Conservation (phyloP, 169 alveolate species). For the Sarcocystis neurona region DNA sequence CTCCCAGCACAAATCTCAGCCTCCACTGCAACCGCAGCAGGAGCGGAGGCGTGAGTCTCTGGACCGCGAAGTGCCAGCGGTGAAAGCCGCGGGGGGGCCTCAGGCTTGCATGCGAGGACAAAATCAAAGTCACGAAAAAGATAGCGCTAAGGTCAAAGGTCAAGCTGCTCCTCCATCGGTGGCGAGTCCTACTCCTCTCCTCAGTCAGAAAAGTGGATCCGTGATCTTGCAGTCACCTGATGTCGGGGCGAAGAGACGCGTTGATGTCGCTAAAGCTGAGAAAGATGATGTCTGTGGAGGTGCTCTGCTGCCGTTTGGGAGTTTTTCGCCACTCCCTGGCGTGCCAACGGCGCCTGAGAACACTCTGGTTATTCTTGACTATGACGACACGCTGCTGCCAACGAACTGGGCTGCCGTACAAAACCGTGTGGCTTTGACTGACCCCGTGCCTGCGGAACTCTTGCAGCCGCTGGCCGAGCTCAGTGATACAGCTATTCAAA, state of each 20-base stretch:
- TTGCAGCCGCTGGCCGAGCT: conserved; percentile 73
- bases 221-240: too few relatives aligned
- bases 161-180: conserved; percentile 13
- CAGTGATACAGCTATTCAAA: conserved; percentile 73
- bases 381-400: conserved; percentile 86
- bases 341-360: conserved; percentile 62
- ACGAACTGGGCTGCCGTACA: conserved; percentile 78
- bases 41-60: background rate
- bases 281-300: too few relatives aligned
- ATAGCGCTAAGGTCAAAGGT: background rate
- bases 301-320: background rate
- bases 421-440: conserved; percentile 64
- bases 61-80: background rate
- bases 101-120: background rate
- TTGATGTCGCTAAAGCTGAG: too few relatives aligned
- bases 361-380: conserved; percentile 80
- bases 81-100: background rate
- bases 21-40: background rate
- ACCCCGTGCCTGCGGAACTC: conserved; percentile 68
- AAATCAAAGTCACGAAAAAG: background rate
- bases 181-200: background rate
- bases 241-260: too few relatives aligned
- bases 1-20: background rate
- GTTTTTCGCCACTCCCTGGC: background rate
- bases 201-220: too few relatives aligned